phyloP scores from a whole-genome alignment of 2,329 filamentous ascomycete species.

The Aspergillus bombycis region DNA sequence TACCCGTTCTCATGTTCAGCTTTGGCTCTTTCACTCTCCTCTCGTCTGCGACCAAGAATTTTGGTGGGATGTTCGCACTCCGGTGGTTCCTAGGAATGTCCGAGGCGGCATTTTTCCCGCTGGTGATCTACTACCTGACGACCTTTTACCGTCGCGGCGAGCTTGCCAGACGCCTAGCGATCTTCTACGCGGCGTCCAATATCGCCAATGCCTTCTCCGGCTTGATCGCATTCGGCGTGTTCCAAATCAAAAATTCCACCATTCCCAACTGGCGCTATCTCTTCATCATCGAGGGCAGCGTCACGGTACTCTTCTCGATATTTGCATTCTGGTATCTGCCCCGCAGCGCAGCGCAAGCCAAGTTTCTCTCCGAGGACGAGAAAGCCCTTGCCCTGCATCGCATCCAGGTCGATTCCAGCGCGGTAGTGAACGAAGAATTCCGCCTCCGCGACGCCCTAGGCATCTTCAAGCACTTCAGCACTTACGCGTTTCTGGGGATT shows the following conservation, averaged over 20 bases:
- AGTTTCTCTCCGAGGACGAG: constrained; percentile 68
- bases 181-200: constrained; percentile 76
- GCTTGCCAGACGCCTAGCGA: constrained; percentile 68
- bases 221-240: constrained; percentile 63
- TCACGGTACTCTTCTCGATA: constrained; percentile 63
- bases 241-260: constrained; percentile 56
- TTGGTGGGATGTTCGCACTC: constrained; percentile 67
- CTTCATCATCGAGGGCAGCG: constrained; percentile 60
- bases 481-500: constrained; percentile 59
- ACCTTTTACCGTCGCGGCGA: constrained; percentile 73
- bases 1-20: constrained; percentile 69
- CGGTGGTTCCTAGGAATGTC: constrained; percentile 72
- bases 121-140: constrained; percentile 67
- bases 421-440: constrained; percentile 62
- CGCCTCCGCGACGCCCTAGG: constrained; percentile 54
- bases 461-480: constrained; percentile 58
- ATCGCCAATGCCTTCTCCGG: constrained; percentile 71
- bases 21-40: constrained; percentile 70
- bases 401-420: constrained; percentile 75
- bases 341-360: constrained; percentile 63
- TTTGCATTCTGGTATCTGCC: constrained; percentile 74
- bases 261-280: constrained; percentile 58
- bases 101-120: constrained; percentile 70
- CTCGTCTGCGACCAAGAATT: constrained; percentile 60
- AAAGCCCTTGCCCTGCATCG: constrained; percentile 70